phyloP scores from a whole-genome alignment of 805 yeast genomes.

The Limtongia smithiae region DNA sequence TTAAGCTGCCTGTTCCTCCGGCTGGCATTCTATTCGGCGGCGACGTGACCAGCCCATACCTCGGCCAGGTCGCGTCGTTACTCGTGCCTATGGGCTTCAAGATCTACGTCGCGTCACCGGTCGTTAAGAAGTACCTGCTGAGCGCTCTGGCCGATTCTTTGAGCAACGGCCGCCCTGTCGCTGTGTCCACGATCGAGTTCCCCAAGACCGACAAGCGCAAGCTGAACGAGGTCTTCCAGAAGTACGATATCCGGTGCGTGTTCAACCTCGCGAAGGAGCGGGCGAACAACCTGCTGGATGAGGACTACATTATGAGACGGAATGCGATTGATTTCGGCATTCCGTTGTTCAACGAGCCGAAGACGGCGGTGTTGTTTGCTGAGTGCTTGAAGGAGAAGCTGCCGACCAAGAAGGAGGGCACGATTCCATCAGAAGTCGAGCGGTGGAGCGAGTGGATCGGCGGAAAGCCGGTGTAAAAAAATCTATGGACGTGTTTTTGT shows the following conservation, averaged over 20 bases:
- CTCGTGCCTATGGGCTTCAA: conserved; percentile 75
- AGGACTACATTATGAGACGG: conserved; percentile 97
- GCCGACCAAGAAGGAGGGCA: conserved; percentile 48
- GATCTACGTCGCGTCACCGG: conserved; percentile 70
- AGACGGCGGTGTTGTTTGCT: conserved; percentile 84
- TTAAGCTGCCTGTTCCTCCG: conserved; percentile 88
- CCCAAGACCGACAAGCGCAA: conserved; percentile 92
- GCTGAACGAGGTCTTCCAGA: conserved; percentile 87
- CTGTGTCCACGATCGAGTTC: conserved; percentile 71
- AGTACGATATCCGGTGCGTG: conserved; percentile 78
- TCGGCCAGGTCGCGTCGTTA: conserved; percentile 69
- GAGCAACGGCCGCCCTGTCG: conserved; percentile 36
- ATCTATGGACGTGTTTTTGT: not conserved
- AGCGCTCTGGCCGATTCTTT: conserved; percentile 43
- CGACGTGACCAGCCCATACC: conserved; percentile 65
- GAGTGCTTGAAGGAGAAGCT: conserved; percentile 72
- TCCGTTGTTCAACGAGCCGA: conserved; percentile 95
- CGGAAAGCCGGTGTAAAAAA: conserved; percentile 71
- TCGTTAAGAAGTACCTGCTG: conserved; percentile 66
- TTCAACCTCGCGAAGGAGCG: conserved; percentile 88
- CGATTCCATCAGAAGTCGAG: conserved; percentile 81
- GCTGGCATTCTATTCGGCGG: conserved; percentile 92
- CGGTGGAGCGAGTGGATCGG: conserved; percentile 98
- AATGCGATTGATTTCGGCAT: conserved; percentile 97
- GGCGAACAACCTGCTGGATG: conserved; percentile 79